phyloP scores from a whole-genome alignment of 2,329 filamentous ascomycete species.

The Aureobasidium lini region DNA sequence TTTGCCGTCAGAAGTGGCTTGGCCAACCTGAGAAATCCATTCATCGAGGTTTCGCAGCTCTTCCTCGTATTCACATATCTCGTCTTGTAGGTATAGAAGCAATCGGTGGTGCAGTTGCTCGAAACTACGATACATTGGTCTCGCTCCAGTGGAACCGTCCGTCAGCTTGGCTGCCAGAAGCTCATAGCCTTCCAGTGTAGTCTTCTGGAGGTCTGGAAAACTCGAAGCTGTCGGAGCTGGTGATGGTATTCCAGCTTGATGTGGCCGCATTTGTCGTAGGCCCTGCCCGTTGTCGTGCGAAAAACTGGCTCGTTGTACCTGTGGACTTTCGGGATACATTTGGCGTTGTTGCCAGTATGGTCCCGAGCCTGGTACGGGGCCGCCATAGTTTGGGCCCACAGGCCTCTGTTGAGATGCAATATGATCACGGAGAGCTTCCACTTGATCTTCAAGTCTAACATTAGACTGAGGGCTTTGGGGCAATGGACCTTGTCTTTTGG shows the following conservation, averaged over 20 bases:
- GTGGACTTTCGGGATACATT: conserved; percentile 13
- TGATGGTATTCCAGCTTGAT: neutral
- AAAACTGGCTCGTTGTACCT: neutral
- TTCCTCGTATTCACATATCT: conserved; percentile 73
- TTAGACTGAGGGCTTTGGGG: conserved; percentile 14
- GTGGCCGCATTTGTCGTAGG: neutral
- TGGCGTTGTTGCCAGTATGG: neutral
- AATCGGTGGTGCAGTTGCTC: conserved; percentile 74
- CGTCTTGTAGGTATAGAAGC: conserved; percentile 76
- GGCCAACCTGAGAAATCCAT: conserved; percentile 39
- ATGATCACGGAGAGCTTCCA: conserved; percentile 2
- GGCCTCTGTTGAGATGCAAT: neutral
- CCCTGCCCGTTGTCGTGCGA: neutral
- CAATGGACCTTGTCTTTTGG: conserved; percentile 11
- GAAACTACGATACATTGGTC: conserved; percentile 75
- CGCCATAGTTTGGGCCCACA: neutral
- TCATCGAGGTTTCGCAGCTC: conserved; percentile 65
- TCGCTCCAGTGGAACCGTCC: conserved; percentile 16
- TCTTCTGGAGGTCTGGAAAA: conserved; percentile 22
- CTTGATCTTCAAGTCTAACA: neutral
- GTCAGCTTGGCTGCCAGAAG: conserved; percentile 40
- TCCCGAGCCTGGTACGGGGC: neutral
- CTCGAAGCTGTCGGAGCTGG: neutral
- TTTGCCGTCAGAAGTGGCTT: conserved; percentile 18
- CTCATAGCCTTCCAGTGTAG: conserved; percentile 49